phyloP scores from a whole-genome alignment of 805 yeast genomes.

The Wickerhamomyces bovis region DNA sequence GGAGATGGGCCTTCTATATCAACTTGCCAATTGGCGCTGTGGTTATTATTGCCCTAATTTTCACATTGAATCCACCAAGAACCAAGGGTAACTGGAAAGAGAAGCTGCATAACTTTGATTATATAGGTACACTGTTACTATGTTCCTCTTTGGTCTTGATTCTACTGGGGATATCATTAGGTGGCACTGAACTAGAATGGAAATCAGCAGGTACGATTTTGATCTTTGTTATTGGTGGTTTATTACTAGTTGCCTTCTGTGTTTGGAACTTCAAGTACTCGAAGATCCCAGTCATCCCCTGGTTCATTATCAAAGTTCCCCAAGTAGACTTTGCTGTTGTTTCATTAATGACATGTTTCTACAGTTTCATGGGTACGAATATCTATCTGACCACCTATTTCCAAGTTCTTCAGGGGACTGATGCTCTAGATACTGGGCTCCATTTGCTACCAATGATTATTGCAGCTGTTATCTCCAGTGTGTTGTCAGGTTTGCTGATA shows the following conservation, averaged over 20 bases:
- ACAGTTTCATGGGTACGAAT: slow-evolving; percentile 30
- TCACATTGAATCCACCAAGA: slow-evolving; percentile 43
- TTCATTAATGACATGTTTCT: slow-evolving; percentile 24
- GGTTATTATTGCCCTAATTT: slow-evolving; percentile 32
- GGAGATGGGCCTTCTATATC: slow-evolving; percentile 76
- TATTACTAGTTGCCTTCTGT: slow-evolving; percentile 29
- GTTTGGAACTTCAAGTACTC: slow-evolving; percentile 37
- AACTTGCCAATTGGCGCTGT: slow-evolving; percentile 62
- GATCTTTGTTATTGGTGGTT: slow-evolving; percentile 42
- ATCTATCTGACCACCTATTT: slow-evolving; percentile 42
- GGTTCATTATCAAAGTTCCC: slow-evolving; percentile 31
- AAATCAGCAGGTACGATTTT: slow-evolving; percentile 44
- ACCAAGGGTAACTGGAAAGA: slow-evolving; percentile 33
- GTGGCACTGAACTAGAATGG: slow-evolving; percentile 50
- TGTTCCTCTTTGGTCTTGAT: slow-evolving; percentile 39
- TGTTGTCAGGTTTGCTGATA: slow-evolving; percentile 25
- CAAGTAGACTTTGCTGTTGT: slow-evolving; percentile 26
- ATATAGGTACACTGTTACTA: slow-evolving; percentile 39
- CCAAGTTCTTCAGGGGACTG: slow-evolving; percentile 37
- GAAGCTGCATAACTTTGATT: slow-evolving; percentile 41
- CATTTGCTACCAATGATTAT: slow-evolving; percentile 18
- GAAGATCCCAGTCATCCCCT: slow-evolving; percentile 40
- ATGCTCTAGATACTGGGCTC: slow-evolving; percentile 17
- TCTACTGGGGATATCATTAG: slow-evolving; percentile 46
- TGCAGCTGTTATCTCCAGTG: slow-evolving; percentile 8